These are phyloP conservation scores for Pseudocercospora crystallina DNA, from an alignment of 2,329 filamentous ascomycete genomes.

Conservation along the genomic window DNA sequence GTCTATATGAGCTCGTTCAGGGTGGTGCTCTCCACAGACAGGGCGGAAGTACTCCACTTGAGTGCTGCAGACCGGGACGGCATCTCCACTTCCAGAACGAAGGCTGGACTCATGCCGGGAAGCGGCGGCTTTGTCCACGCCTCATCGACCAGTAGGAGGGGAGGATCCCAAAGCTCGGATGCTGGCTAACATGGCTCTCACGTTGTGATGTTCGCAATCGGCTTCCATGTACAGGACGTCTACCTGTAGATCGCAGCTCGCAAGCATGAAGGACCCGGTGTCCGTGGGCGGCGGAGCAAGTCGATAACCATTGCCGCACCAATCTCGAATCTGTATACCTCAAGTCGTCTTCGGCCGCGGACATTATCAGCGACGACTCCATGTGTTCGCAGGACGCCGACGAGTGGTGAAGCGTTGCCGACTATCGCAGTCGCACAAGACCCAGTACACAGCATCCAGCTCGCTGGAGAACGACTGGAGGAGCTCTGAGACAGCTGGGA, in stretches of 20 bases:
- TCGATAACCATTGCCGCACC: neutral
- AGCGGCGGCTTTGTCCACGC: too few relatives aligned
- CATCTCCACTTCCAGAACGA: too few relatives aligned
- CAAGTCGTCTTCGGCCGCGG: neutral
- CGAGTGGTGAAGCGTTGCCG: constrained; percentile 7
- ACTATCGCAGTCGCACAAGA: constrained; percentile 18
- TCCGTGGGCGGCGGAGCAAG: neutral
- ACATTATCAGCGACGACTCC: constrained; percentile 5
- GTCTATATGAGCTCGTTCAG: too few relatives aligned
- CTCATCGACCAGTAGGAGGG: too few relatives aligned
- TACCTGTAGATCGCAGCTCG: constrained; percentile 7
- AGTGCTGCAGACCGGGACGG: too few relatives aligned
- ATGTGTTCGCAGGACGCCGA: constrained; percentile 13
- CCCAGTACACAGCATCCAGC: constrained; percentile 9
- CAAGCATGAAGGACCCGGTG: neutral
- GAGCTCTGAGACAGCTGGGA: constrained; percentile 8
- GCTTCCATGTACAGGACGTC: constrained; percentile 4
- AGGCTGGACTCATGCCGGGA: too few relatives aligned
- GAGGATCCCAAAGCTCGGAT: too few relatives aligned
- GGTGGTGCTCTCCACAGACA: too few relatives aligned
- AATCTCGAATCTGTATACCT: neutral
- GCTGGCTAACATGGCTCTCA: neutral
- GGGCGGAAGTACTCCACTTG: too few relatives aligned
- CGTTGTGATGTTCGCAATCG: neutral
- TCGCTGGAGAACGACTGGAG: constrained; percentile 18